Percentiles rank a stretch among this genome's conserved stretches.
Conservation (phyloP, 352 stramenopile species). For the Hyaloperonospora arabidopsidis region DNA sequence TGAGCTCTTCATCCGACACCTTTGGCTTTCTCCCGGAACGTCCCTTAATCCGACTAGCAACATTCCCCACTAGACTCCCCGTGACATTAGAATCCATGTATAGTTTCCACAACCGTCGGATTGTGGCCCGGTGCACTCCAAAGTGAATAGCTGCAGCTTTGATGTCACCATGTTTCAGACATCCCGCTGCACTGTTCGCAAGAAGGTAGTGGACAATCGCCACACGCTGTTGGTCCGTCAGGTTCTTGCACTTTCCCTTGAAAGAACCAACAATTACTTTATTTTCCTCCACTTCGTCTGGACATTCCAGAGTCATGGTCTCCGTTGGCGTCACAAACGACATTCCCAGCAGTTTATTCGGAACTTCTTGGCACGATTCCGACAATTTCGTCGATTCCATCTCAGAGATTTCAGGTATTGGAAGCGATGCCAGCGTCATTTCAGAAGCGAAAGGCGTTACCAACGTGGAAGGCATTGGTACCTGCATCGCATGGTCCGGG, state of each 20-base stretch:
- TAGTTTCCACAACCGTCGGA: slow-evolving; percentile 30
- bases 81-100: slow-evolving; percentile 15
- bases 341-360: slow-evolving; percentile 14
- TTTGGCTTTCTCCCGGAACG: slow-evolving; percentile 31
- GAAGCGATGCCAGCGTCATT: slow-evolving; percentile 3
- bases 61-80: slow-evolving; percentile 20
- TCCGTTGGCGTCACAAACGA: slow-evolving; percentile 7
- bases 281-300: neutral
- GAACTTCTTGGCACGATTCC: slow-evolving; percentile 5
- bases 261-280: neutral
- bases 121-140: slow-evolving; percentile 28
- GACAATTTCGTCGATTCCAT: slow-evolving; percentile 9
- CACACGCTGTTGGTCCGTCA: slow-evolving; percentile 27
- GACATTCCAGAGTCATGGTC: slow-evolving; percentile 5
- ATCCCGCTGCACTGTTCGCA: slow-evolving; percentile 28
- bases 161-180: slow-evolving; percentile 31
- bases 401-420: slow-evolving; percentile 12
- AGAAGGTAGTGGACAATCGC: slow-evolving; percentile 31
- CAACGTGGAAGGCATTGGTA: slow-evolving; percentile 3
- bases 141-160: slow-evolving; percentile 29
- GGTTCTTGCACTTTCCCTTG: slow-evolving; percentile 25
- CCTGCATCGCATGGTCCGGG: neutral
- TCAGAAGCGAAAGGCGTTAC: slow-evolving; percentile 7
- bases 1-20: slow-evolving; percentile 29
- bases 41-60: slow-evolving; percentile 29